Evolutionary conservation across 2,329 filamentous ascomycete species (phyloP).

Genomic region (Ceratocystis eucalypticola): DNA sequence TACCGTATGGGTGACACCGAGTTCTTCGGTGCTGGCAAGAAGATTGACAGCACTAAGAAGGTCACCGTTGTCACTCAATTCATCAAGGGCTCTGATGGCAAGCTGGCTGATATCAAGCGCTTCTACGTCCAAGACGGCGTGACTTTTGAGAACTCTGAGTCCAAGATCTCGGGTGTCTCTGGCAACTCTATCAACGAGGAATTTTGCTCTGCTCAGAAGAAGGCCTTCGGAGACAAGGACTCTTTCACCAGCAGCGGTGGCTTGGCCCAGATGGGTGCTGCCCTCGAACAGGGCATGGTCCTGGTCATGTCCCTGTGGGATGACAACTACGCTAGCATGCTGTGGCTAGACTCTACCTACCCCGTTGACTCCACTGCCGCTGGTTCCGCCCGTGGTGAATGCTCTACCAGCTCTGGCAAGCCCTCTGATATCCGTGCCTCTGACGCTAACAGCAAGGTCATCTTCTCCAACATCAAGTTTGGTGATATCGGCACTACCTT

Average conservation of each 20-base stretch:
- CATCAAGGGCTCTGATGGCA: conserved; percentile 15
- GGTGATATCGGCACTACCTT: conserved; percentile 36
- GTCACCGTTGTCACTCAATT: conserved; percentile 53
- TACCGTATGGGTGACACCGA: conserved; percentile 47
- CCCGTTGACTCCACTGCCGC: conserved; percentile 29
- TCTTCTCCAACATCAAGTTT: conserved; percentile 38
- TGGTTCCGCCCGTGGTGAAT: conserved; percentile 23
- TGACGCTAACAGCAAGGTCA: conserved; percentile 28
- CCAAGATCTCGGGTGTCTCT: conserved; percentile 30
- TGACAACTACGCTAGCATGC: conserved; percentile 46
- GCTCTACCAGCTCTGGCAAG: conserved; percentile 22
- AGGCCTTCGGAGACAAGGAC: conserved; percentile 37
- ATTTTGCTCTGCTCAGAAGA: conserved; percentile 45
- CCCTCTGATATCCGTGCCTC: conserved; percentile 22
- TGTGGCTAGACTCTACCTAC: conserved; percentile 59
- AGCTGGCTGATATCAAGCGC: conserved; percentile 36
- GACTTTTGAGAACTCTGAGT: conserved; percentile 35
- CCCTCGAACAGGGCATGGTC: conserved; percentile 46
- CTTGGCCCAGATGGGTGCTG: conserved; percentile 39
- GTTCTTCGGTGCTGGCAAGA: conserved; percentile 47
- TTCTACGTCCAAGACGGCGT: conserved; percentile 48
- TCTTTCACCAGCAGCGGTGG: conserved; percentile 43
- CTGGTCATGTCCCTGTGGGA: conserved; percentile 48
- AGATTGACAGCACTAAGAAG: conserved; percentile 42
- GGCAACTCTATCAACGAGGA: conserved; percentile 44